Evolutionary conservation across 768 basidiomycete species (phyloP), one percentile per base, ranked within the genome.

Genomic region (Mycena polygramma): DNA sequence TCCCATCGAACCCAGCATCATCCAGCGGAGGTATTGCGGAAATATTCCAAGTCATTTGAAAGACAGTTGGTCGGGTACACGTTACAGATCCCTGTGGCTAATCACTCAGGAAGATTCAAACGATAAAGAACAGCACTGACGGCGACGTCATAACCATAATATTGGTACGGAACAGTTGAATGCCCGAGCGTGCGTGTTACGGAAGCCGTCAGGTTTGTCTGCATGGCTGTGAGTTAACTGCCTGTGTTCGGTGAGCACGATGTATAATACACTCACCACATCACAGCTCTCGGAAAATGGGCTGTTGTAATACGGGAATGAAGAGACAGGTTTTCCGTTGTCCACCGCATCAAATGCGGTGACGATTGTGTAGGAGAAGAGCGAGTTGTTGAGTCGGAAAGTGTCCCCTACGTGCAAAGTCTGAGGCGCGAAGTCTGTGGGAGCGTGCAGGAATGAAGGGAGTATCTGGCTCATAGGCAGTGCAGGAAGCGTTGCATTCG

Each of bases 331-430:
- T 26, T 4, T 24, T 22, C 14, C 19, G 26, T 55, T 54, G 19
- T 64, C 41, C 20, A 35, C 26, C 10, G 41, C 39, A 22, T 69
- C 54, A 41, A 57, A 69, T 30, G 60, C 60, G 7, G 20, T 41
- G 30, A 8, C 24, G 37, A 69, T 63, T 4, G 52, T 69, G 24
- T 39, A 69, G 19, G 26, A 17, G 35, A 69, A 51, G 14, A 49
- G 14, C 15, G 68, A 69, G 35, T 57, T 51, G 49, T 69, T 69
- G 8, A 63, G 61, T 41, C 45, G 41, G 13, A 69, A 35, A 20
- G 37, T 45, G 6, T 69, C n/a, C 26, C 61, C 68, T 7, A 55
- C 61, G 8, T 22, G 5, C 30, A 55, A 30, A 43, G n/a, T 57
- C 4, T 51, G 54, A 3, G 68, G 68, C 8, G 60, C 19, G 11